phyloP scores from a whole-genome alignment of 2,329 filamentous ascomycete species.

The Aschersonia sp. region DNA sequence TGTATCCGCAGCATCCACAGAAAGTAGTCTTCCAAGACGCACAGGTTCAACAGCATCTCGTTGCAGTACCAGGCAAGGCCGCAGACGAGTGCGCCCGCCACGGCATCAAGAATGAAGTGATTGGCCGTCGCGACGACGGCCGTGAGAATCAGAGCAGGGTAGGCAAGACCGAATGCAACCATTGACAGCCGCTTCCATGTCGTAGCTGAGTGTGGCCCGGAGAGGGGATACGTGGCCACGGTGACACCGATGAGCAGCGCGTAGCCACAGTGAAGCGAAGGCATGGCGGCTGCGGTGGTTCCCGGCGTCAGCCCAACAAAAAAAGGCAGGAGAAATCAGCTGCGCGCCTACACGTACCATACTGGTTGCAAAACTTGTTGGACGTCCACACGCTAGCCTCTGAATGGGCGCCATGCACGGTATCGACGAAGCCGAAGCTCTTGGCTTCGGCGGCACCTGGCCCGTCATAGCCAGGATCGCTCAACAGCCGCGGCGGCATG shows the following conservation, averaged over 20 bases:
- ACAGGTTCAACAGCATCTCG: slow-evolving; percentile 42
- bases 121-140: slow-evolving; percentile 61
- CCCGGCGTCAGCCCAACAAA: neutral
- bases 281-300: slow-evolving; percentile 46
- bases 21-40: slow-evolving; percentile 55
- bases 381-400: slow-evolving; percentile 55
- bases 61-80: slow-evolving; percentile 46
- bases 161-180: slow-evolving; percentile 38
- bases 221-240: slow-evolving; percentile 49
- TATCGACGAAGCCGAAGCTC: slow-evolving; percentile 47
- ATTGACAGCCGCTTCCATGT: slow-evolving; percentile 33
- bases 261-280: slow-evolving; percentile 62
- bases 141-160: slow-evolving; percentile 49
- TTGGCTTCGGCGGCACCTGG: slow-evolving; percentile 41
- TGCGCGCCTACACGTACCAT: slow-evolving; percentile 31
- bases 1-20: slow-evolving; percentile 47
- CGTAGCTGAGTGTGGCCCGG: slow-evolving; percentile 30
- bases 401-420: slow-evolving; percentile 32
- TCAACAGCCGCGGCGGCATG: slow-evolving; percentile 47
- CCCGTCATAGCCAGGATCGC: slow-evolving; percentile 39
- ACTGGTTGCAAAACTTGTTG: slow-evolving; percentile 58
- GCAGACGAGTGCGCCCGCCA: slow-evolving; percentile 53
- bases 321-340: neutral
- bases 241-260: slow-evolving; percentile 59
- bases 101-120: slow-evolving; percentile 58